Base-by-base conservation (phyloP, 148 eudicot genomes). In the Rhododendron mucronatum region DNA sequence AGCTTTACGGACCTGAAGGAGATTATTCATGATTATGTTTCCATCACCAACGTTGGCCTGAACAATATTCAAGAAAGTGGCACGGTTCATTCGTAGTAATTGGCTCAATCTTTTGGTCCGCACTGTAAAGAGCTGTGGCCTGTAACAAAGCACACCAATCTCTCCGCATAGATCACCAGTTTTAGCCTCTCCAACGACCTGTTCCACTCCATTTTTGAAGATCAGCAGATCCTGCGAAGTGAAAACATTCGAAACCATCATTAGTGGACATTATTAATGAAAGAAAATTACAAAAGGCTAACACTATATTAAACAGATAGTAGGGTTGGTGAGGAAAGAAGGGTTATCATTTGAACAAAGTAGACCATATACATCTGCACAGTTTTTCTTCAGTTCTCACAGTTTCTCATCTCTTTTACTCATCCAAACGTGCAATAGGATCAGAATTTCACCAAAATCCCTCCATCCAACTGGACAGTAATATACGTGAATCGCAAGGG, bases 131-230 rank as follows among this genome's bases (percentile, higher is more conserved):
- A 94, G 91, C 53, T 97, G 99, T 20, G 99, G 99, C 88, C 95
- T 92, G 81, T 93, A 97, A 83, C 98, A 97, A 75, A 97, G 98
- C 59, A 95, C 98, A 45, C 95, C 95, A 61, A 97, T 94, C 88
- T 97, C 99, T 80, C 99, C 99, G 89, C 93, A 94, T 41, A 93
- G 87, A 80, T 92, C 95, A 77, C 99, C 99, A 23, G 89, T 90
- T 63, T 89, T 93, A 0, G 91, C 93, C 84, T 90, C 90, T 82
- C 97, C 97, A 74, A 94, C 90, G 85, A 91, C 86, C 98, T 96
- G 93, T 78, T 94, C 95, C 63, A 28, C 88, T 89, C 95, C 94
- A 61, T 91, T 88, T 88, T 69, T 90, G 23, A 86, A 30, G 81
- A 84, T 90, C 37, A 90, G 18, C 82, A 95, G 81, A 83, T 95